Evolutionary conservation across 140 eudicot species (phyloP).

Genomic region (Ambrosia hybrid): DNA sequence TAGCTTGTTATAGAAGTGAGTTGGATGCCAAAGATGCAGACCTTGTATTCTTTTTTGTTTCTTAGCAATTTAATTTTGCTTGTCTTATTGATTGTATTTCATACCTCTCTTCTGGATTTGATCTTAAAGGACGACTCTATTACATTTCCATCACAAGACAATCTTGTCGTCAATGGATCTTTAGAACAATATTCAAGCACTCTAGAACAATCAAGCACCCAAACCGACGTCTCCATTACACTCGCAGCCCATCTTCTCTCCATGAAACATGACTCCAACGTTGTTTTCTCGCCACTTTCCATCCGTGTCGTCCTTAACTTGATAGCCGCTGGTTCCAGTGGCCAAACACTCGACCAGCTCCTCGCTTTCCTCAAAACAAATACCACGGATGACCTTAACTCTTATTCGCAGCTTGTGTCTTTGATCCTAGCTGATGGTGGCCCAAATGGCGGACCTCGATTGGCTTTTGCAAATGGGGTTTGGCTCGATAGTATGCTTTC

Average conservation of each 20-base stretch:
- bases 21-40: no score
- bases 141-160: not conserved
- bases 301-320: conserved; percentile 57
- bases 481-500: conserved; percentile 60
- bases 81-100: no score
- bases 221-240: conserved; percentile 51
- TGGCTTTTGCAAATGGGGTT: conserved; percentile 58
- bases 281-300: conserved; percentile 72
- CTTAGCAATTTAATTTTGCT: no score
- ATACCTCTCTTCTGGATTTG: no score
- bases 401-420: conserved; percentile 51
- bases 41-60: no score
- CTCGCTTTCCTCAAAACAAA: conserved; percentile 55
- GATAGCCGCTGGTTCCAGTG: conserved; percentile 60
- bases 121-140: not conserved
- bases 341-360: conserved; percentile 54
- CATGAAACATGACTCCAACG: conserved; percentile 36
- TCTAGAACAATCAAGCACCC: conserved; percentile 41
- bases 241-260: conserved; percentile 53
- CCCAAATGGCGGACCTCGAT: conserved; percentile 58
- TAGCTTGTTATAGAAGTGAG: no score
- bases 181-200: conserved; percentile 13
- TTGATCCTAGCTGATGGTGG: conserved; percentile 54
- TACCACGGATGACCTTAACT: conserved; percentile 43
- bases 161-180: no score